Percentiles rank a stretch among this genome's conserved stretches.
These are phyloP conservation scores for Entomortierella parvispora DNA, from an alignment of 192 early-diverging fungal species.

Conservation along the genomic window DNA sequence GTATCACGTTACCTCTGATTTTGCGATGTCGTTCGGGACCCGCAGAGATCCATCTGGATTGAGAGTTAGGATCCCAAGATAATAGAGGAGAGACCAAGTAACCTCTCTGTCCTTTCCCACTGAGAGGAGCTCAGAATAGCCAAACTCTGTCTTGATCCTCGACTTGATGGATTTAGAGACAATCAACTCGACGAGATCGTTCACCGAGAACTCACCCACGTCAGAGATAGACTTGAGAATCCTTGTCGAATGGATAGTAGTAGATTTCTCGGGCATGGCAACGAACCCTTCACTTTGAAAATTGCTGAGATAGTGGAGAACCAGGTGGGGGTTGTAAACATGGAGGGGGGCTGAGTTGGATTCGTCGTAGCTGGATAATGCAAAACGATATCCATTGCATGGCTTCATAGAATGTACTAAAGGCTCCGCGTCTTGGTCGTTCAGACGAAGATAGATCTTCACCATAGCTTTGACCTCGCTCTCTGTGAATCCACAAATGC, in stretches of 20 bases:
- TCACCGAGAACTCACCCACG: slow-evolving; percentile 50
- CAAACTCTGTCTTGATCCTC: slow-evolving; percentile 36
- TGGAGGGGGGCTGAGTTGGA: slow-evolving; percentile 29
- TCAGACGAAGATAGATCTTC: slow-evolving; percentile 38
- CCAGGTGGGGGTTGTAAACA: slow-evolving; percentile 49
- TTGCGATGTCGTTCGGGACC: slow-evolving; percentile 43
- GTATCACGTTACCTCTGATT: slow-evolving; percentile 39
- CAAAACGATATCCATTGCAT: slow-evolving; percentile 53
- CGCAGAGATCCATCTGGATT: slow-evolving; percentile 25
- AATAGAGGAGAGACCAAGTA: slow-evolving; percentile 49
- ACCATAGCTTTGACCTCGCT: slow-evolving; percentile 50
- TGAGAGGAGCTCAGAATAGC: slow-evolving; percentile 32
- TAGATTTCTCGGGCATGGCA: slow-evolving; percentile 42
- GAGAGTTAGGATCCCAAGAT: slow-evolving; percentile 40
- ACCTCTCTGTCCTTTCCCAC: slow-evolving; percentile 47
- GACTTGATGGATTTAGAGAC: slow-evolving; percentile 29
- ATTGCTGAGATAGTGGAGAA: slow-evolving; percentile 43
- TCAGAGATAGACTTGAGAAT: slow-evolving; percentile 53
- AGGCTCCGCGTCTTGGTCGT: slow-evolving; percentile 28
- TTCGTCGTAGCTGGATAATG: slow-evolving; percentile 28
- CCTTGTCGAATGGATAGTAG: slow-evolving; percentile 32
- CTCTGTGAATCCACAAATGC: slow-evolving; percentile 52
- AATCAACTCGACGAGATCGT: slow-evolving; percentile 50
- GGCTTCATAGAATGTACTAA: slow-evolving; percentile 25
- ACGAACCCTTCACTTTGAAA: slow-evolving; percentile 38